Conservation (phyloP, 768 basidiomycete genomes). For the Sarcomyxa edulis region DNA sequence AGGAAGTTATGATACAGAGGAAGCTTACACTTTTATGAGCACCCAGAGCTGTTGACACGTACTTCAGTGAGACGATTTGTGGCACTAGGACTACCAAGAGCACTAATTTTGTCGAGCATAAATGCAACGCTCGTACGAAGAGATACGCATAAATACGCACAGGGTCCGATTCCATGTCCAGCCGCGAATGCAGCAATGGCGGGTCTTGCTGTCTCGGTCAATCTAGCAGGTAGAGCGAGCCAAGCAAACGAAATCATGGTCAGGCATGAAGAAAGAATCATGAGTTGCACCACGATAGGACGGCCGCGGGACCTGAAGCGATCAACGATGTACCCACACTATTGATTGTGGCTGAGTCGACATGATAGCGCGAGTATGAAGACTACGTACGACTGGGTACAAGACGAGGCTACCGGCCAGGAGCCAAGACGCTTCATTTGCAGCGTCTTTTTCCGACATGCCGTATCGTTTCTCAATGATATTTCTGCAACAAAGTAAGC, state of each 20-base stretch:
- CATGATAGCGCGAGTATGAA: background rate
- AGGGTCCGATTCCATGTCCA: constrained; percentile 72
- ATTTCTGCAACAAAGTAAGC: constrained; percentile 39
- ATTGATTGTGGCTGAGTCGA: constrained; percentile 5
- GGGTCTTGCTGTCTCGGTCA: constrained; percentile 55
- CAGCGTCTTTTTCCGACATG: constrained; percentile 54
- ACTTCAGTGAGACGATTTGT: constrained; percentile 62
- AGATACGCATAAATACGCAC: constrained; percentile 31
- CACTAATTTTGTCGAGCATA: constrained; percentile 35
- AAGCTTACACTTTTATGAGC: constrained; percentile 72
- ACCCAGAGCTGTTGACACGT: constrained; percentile 73
- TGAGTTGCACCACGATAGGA: constrained; percentile 53
- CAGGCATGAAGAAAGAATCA: constrained; percentile 51
- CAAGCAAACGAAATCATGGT: constrained; percentile 62
- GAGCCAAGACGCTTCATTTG: constrained; percentile 64
- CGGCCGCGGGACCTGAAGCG: constrained; percentile 45
- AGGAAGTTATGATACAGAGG: background rate
- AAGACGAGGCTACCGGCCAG: constrained; percentile 63
- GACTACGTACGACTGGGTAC: constrained; percentile 56
- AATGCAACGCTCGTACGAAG: background rate
- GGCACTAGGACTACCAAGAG: constrained; percentile 73
- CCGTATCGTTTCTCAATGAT: constrained; percentile 66
- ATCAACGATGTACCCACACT: constrained; percentile 70
- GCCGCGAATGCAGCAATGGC: constrained; percentile 55
- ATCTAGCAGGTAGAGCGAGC: constrained; percentile 55